phyloP scores from a whole-genome alignment of 2,329 filamentous ascomycete species.

The Botrytis fragariae region DNA sequence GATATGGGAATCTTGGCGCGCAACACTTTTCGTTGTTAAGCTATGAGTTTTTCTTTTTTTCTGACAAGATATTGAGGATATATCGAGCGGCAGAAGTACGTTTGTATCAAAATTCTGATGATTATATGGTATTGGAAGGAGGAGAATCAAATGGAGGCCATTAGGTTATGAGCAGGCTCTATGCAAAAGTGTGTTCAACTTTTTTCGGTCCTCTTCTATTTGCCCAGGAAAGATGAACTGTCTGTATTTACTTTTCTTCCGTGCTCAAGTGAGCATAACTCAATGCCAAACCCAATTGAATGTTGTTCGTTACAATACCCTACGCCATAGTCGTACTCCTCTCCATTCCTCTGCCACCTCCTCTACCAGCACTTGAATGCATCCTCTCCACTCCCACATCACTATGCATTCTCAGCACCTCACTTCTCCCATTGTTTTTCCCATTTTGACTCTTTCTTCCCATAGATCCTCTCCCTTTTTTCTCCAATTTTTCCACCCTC shows the following conservation, averaged over 20 bases:
- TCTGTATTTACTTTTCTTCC: neutral
- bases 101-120: neutral
- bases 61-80: neutral
- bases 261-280: constrained; percentile 1
- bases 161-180: neutral
- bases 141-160: neutral
- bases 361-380: neutral
- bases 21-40: neutral
- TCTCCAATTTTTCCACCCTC: constrained; percentile 13
- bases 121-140: neutral
- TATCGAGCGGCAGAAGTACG: neutral
- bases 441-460: neutral
- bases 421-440: neutral
- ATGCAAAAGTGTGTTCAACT: neutral
- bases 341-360: neutral
- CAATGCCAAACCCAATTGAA: neutral
- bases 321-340: constrained; percentile 1
- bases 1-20: neutral
- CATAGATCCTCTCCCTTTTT: neutral
- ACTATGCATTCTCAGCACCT: constrained; percentile 10
- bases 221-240: neutral
- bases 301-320: no score
- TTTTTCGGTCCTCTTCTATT: no score
- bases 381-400: neutral
- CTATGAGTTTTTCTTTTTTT: neutral